Conservation (phyloP, 2,329 filamentous ascomycete species). For the Coniochaeta sp. region DNA sequence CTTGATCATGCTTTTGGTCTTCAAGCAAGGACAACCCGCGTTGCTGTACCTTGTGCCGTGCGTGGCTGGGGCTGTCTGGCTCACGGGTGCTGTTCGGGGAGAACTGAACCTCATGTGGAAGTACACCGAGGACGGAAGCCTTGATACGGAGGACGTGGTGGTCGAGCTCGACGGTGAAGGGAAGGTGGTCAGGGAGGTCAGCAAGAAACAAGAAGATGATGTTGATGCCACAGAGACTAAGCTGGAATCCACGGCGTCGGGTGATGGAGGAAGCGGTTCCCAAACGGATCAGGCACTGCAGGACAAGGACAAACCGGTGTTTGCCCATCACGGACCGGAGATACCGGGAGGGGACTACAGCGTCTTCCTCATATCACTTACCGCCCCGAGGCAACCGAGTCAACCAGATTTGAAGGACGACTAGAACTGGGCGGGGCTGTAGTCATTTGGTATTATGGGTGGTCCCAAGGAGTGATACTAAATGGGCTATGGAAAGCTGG, state of each 20-base stretch:
- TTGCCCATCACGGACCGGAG: background rate
- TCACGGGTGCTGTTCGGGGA: conserved; percentile 61
- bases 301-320: background rate
- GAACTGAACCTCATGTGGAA: conserved; percentile 71
- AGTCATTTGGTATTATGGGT: background rate
- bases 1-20: conserved; percentile 67
- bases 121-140: conserved; percentile 66
- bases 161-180: conserved; percentile 46
- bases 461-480: background rate
- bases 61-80: conserved; percentile 68
- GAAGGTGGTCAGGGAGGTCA: conserved; percentile 15
- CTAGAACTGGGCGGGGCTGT: background rate
- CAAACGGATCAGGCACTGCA: background rate
- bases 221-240: conserved; percentile 18
- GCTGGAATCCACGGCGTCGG: background rate
- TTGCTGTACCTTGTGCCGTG: conserved; percentile 87
- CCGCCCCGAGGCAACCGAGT: background rate
- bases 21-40: conserved; percentile 78
- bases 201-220: conserved; percentile 24
- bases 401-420: background rate
- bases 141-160: conserved; percentile 47
- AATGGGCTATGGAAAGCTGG: no score
- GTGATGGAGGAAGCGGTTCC: background rate
- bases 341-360: background rate
- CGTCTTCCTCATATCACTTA: background rate